Conservation (phyloP, 2,329 filamentous ascomycete species). For the Colletotrichum tropicicola region DNA sequence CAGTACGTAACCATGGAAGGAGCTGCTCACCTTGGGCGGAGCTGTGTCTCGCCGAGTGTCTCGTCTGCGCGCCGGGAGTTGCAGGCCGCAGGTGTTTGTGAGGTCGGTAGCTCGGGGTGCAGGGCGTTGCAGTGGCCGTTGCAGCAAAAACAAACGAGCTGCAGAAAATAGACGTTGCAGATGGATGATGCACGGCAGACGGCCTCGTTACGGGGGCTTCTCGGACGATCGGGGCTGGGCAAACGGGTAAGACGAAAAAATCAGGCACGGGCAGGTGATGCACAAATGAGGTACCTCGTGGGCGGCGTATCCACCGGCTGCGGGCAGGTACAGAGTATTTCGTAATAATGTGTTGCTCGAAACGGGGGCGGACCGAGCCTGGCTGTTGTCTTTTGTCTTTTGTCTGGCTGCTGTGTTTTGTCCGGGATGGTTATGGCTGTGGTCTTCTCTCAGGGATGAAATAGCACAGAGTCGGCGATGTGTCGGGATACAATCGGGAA, state of each 20-base stretch:
- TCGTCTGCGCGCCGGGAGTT: conserved; percentile 4
- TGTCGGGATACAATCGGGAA: conserved; percentile 22
- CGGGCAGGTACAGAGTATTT: conserved; percentile 10
- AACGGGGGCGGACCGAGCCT: background rate
- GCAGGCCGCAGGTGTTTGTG: background rate
- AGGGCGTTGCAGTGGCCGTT: background rate
- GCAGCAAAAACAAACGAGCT: background rate
- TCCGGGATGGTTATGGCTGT: background rate
- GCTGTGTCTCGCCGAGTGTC: conserved; percentile 21
- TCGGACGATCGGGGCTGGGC: conserved; percentile 12
- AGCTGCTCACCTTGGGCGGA: conserved; percentile 12
- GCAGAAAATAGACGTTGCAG: conserved; percentile 15
- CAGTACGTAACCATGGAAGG: no score
- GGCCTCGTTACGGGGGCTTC: conserved; percentile 20
- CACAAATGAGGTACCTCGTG: background rate
- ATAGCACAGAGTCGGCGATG: conserved; percentile 5
- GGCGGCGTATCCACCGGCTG: conserved; percentile 16
- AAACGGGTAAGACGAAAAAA: background rate
- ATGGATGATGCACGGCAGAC: background rate
- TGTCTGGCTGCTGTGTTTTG: background rate
- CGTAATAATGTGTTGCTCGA: conserved; percentile 25
- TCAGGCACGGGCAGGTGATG: conserved; percentile 14
- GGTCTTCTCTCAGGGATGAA: background rate
- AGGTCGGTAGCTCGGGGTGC: background rate
- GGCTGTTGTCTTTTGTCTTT: background rate